Conservation (phyloP, 345 rosid species). For the Sonneratia alba region DNA sequence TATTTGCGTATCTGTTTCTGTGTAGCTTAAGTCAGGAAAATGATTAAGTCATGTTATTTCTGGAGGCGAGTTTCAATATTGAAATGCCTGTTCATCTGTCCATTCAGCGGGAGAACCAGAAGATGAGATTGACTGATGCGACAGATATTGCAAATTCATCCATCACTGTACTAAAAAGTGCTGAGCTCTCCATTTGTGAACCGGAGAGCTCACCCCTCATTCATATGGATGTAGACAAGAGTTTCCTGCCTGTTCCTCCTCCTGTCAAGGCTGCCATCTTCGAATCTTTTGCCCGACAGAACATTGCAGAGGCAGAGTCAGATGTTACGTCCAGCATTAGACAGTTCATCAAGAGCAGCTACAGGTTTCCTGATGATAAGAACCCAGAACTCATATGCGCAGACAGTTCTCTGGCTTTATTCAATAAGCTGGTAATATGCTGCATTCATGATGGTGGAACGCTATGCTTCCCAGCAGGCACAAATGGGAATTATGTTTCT, state of each 20-base stretch:
- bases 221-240: conserved; percentile 93
- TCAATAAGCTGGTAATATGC: conserved; percentile 71
- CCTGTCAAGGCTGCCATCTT: conserved; percentile 82
- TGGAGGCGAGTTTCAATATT: conserved; percentile 8
- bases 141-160: conserved; percentile 68
- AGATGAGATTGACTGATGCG: conserved; percentile 36
- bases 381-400: conserved; percentile 59
- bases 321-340: conserved; percentile 67
- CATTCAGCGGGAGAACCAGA: conserved; percentile 54
- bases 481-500: conserved; percentile 73
- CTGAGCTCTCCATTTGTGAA: conserved; percentile 62
- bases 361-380: conserved; percentile 49
- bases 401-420: conserved; percentile 60
- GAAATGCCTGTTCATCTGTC: background rate
- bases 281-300: conserved; percentile 92
- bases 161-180: conserved; percentile 47
- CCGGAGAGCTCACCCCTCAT: conserved; percentile 34
- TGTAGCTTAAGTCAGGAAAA: background rate
- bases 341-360: conserved; percentile 46
- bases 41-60: background rate
- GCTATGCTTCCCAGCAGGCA: conserved; percentile 75
- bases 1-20: too few species aligned
- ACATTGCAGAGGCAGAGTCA: conserved; percentile 70
- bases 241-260: conserved; percentile 63
- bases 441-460: conserved; percentile 85